Base-by-base conservation (phyloP, 1,284 basidiomycete genomes). In the Apiotrichum montevideense region DNA sequence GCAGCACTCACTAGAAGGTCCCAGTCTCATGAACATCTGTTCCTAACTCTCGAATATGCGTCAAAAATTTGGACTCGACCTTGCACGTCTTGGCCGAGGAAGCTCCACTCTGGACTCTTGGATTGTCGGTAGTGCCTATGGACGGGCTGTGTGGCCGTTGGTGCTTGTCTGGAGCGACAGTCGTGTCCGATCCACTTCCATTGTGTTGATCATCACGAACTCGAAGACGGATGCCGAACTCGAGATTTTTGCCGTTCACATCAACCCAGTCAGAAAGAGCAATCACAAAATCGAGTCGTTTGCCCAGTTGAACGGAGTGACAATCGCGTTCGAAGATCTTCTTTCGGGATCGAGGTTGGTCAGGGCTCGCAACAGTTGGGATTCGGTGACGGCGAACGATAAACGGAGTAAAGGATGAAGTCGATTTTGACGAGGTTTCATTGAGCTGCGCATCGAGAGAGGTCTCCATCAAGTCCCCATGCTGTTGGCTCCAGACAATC, bases 11-110 rank as follows among this genome's bases (percentile, higher is more conserved):
- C 71, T 42, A 59, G 51, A 67, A 72, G 14, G 65, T 53, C 48
- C 74, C 69, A 9, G 62, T 54, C 54, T 77, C 74, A 46, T 75
- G 73, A 11, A 77, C 67, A 35, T 73, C 70, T 73, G 75, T 74
- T 2, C 72, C 72, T 1, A 77, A 58, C 55, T 74, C 72, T 1
- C 67, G 47, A 51, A 75, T 57, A 42, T 51, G 9, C 14, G 48
- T 29, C 15, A 46, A 2, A n/a, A 34, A 32, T 29, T 35, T n/a
- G 9, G 15, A n/a, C 4, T 40, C 44, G 15, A 5, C 37, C 29
- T n/a, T 35, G 2, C 29, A 2, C 29, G 29, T 29, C 29, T 29
- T 29, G 29, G 29, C 29, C 3, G 29, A 29, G 29, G 29, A 29
- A 29, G 29, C 29, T 29, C 29, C 29, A 29, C 29, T 29, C 29